These are phyloP conservation scores for Pseudocercospora fuligena DNA, from an alignment of 2,329 filamentous ascomycete genomes.

Conservation along the genomic window DNA sequence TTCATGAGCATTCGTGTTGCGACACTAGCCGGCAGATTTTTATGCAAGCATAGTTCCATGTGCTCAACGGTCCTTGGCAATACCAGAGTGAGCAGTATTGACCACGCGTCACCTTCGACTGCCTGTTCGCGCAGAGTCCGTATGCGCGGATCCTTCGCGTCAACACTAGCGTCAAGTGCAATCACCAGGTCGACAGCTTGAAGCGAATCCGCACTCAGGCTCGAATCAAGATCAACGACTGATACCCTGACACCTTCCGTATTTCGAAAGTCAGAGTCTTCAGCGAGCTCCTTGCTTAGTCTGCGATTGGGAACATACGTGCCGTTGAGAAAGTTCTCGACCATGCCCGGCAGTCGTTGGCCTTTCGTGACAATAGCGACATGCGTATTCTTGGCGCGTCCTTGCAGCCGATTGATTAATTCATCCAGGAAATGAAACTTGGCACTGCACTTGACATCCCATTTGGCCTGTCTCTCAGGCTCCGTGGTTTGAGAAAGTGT, in stretches of 20 bases:
- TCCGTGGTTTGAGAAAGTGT: conserved; percentile 36
- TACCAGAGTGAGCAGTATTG: conserved; percentile 45
- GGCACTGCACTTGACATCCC: conserved; percentile 42
- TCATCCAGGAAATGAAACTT: conserved; percentile 45
- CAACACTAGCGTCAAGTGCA: conserved; percentile 44
- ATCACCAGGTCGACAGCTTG: conserved; percentile 46
- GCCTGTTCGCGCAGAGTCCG: conserved; percentile 18
- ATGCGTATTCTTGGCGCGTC: conserved; percentile 28
- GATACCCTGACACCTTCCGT: conserved; percentile 38
- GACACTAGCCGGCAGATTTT: conserved; percentile 31
- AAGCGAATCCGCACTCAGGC: conserved; percentile 31
- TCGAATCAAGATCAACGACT: conserved; percentile 38
- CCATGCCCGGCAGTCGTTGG: conserved; percentile 37
- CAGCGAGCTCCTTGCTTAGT: conserved; percentile 25
- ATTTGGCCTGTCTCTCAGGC: conserved; percentile 37
- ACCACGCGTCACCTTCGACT: conserved; percentile 21
- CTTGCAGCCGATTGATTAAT: conserved; percentile 37
- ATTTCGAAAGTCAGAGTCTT: conserved; percentile 12
- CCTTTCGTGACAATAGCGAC: conserved; percentile 40
- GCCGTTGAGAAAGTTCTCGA: conserved; percentile 37
- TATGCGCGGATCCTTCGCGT: conserved; percentile 23
- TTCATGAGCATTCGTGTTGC: conserved; percentile 45
- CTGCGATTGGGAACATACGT: conserved; percentile 30
- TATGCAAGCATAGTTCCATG: conserved; percentile 47
- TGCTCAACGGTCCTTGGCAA: conserved; percentile 51